Conservation (phyloP, 2,329 filamentous ascomycete species). For the Sporothrix variecibatus region DNA sequence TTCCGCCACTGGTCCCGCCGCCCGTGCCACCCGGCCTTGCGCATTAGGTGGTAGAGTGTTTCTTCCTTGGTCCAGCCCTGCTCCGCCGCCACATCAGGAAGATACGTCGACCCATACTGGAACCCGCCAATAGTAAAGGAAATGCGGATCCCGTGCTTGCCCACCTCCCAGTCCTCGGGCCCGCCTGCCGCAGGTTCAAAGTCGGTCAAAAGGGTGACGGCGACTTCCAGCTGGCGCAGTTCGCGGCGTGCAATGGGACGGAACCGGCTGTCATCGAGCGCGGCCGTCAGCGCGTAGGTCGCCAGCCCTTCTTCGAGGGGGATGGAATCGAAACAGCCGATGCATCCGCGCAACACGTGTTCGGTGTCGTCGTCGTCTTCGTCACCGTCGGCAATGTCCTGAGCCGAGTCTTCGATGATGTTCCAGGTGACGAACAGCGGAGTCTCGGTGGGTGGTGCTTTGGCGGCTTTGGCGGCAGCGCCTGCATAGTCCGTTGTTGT, state of each 20-base stretch:
- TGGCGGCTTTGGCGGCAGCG: neutral
- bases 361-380: conserved; percentile 54
- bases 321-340: conserved; percentile 86
- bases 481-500: neutral
- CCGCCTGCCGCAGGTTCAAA: conserved; percentile 72
- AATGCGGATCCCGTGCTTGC: conserved; percentile 83
- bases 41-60: conserved; percentile 83
- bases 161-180: conserved; percentile 82
- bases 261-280: conserved; percentile 65
- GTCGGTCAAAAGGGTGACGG: conserved; percentile 80
- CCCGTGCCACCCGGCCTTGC: conserved; percentile 90
- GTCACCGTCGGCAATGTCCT: conserved; percentile 11
- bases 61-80: conserved; percentile 96
- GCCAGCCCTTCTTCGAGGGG: conserved; percentile 72
- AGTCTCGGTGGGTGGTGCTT: conserved; percentile 48
- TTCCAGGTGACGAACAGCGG: conserved; percentile 98
- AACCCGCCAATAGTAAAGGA: conserved; percentile 74
- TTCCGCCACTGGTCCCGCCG: conserved; percentile 78
- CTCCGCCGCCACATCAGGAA: conserved; percentile 87
- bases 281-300: conserved; percentile 81
- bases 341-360: conserved; percentile 83
- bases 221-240: conserved; percentile 61
- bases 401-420: conserved; percentile 49
- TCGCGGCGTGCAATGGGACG: conserved; percentile 55
- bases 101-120: conserved; percentile 77